phyloP scores from a whole-genome alignment of 331 rosid species.

The Quercus lobata region DNA sequence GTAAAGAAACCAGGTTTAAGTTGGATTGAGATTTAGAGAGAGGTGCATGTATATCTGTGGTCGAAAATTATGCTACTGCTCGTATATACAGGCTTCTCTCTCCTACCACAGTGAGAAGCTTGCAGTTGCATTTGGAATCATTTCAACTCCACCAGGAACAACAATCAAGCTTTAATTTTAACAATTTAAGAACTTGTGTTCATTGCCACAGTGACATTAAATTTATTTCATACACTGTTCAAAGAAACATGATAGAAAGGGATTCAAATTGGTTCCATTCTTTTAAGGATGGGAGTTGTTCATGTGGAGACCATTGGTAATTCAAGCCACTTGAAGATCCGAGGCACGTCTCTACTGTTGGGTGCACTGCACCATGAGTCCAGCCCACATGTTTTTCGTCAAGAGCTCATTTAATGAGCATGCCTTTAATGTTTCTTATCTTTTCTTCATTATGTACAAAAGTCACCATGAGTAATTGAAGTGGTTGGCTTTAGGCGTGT shows the following conservation, averaged over 20 bases:
- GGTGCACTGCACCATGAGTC: too few relatives aligned
- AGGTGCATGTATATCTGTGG: slow-evolving; percentile 54
- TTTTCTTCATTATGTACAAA: too few relatives aligned
- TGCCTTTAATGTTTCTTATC: too few relatives aligned
- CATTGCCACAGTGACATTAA: slow-evolving; percentile 60
- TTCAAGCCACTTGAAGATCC: background rate
- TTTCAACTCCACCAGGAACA: slow-evolving; percentile 55
- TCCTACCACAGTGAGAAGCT: slow-evolving; percentile 48
- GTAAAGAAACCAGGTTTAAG: slow-evolving; percentile 52
- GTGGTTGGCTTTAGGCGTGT: too few relatives aligned
- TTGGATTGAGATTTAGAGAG: slow-evolving; percentile 45
- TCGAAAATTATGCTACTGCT: background rate
- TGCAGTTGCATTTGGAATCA: slow-evolving; percentile 32
- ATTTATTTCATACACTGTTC: slow-evolving; percentile 44
- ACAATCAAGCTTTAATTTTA: slow-evolving; percentile 49
- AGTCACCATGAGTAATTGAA: too few relatives aligned
- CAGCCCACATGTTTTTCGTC: too few relatives aligned
- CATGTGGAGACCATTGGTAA: slow-evolving; percentile 65
- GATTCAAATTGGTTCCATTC: slow-evolving; percentile 75
- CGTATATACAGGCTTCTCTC: too few relatives aligned
- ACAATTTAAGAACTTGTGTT: slow-evolving; percentile 69
- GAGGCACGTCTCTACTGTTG: background rate
- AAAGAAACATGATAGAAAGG: slow-evolving; percentile 42
- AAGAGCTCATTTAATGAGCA: too few relatives aligned
- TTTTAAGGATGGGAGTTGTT: slow-evolving; percentile 56